These are phyloP conservation scores for Fusarium siculi DNA, from an alignment of 2,329 filamentous ascomycete genomes.

Conservation along the genomic window DNA sequence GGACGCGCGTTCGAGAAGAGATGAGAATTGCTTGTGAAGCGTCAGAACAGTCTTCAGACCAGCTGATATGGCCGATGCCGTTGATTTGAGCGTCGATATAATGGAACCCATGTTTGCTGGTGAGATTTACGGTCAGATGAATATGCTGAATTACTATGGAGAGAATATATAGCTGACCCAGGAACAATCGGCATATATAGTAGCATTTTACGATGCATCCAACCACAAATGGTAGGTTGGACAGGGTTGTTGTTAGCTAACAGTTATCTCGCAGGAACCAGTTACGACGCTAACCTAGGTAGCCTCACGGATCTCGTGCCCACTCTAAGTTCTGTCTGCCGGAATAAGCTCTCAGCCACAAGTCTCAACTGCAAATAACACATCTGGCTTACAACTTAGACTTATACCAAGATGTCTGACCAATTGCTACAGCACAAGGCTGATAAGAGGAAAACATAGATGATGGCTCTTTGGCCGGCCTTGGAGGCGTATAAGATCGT, in stretches of 20 bases:
- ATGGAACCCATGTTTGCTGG: conserved; percentile 47
- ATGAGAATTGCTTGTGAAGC: conserved; percentile 43
- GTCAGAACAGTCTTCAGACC: conserved; percentile 41
- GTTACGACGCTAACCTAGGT: neutral
- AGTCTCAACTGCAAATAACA: too few species aligned
- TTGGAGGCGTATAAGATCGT: too few species aligned
- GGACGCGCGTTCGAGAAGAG: conserved; percentile 46
- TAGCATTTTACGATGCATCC: neutral
- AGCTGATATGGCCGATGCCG: conserved; percentile 36
- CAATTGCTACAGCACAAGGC: too few species aligned
- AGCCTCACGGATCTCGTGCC: neutral
- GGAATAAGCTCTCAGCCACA: too few species aligned
- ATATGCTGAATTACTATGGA: neutral
- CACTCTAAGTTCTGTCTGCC: neutral
- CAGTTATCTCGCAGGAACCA: neutral
- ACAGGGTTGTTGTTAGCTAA: neutral
- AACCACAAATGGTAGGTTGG: neutral
- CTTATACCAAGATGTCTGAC: too few species aligned
- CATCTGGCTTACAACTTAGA: too few species aligned
- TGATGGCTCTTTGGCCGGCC: too few species aligned
- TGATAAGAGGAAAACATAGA: too few species aligned
- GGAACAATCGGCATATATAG: neutral
- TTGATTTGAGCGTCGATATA: conserved; percentile 44
- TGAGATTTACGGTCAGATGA: neutral
- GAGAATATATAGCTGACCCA: neutral